Evolutionary conservation across 2,329 filamentous ascomycete genomes (phyloP).

Genomic region (Pseudocercospora fuligena): DNA sequence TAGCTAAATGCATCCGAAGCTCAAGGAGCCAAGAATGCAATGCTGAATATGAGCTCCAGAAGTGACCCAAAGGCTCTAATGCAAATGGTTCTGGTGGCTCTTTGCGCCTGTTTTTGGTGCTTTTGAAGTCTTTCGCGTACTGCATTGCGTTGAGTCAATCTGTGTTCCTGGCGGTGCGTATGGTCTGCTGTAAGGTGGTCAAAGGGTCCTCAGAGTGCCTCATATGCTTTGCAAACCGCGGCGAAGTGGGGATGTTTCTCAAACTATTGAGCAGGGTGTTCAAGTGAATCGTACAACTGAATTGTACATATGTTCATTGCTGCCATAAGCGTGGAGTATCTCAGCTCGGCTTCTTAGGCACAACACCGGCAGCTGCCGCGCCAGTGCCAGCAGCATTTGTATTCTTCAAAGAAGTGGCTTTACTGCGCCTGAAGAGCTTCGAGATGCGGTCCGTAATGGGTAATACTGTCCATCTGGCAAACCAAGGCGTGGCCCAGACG

Average conservation of each 20-base stretch:
- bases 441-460: conserved; percentile 50
- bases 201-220: too few relatives aligned
- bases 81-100: not conserved
- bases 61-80: not conserved
- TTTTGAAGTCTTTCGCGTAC: not conserved
- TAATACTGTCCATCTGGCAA: conserved; percentile 70
- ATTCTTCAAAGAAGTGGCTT: conserved; percentile 14
- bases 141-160: not conserved
- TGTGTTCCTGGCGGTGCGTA: not conserved
- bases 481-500: conserved; percentile 90
- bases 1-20: too few relatives aligned
- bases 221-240: not conserved
- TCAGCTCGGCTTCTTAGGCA: conserved; percentile 31
- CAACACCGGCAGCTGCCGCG: conserved; percentile 40
- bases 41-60: not conserved
- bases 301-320: too few relatives aligned
- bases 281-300: too few relatives aligned
- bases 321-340: not conserved
- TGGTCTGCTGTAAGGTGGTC: not conserved
- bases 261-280: not conserved
- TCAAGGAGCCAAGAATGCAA: not conserved
- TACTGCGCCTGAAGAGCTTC: conserved; percentile 44
- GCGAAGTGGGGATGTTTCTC: not conserved
- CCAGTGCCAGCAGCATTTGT: conserved; percentile 41
- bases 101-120: not conserved